Conservation (phyloP, 164 flowering plant species). For the Chimonanthus praecox region DNA sequence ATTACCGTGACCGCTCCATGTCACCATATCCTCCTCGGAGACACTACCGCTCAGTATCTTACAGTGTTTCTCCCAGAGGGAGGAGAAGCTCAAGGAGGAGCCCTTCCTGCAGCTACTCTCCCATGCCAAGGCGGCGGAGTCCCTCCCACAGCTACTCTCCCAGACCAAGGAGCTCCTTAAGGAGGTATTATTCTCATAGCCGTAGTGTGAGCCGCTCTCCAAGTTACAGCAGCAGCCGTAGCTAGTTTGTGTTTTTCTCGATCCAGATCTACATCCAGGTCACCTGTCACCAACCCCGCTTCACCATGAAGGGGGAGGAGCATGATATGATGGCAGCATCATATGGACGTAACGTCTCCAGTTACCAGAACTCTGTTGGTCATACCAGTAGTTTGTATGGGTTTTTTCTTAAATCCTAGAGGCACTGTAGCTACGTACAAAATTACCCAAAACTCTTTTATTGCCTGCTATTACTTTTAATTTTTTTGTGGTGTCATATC, state of each 20-base stretch:
- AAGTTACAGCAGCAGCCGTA: not conserved
- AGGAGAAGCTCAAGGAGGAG: conserved; percentile 1
- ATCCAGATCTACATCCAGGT: conserved; percentile 7
- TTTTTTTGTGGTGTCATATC: too few relatives aligned
- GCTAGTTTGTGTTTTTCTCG: not conserved
- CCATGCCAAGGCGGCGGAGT: not conserved
- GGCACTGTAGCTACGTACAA: too few relatives aligned
- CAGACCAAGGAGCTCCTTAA: not conserved
- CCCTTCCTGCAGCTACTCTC: conserved; percentile 2
- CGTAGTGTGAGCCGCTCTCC: not conserved
- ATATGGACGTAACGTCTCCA: too few relatives aligned
- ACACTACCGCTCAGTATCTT: not conserved
- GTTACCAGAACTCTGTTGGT: too few relatives aligned
- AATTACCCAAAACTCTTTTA: too few relatives aligned
- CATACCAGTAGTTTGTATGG: too few relatives aligned
- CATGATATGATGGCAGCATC: not conserved
- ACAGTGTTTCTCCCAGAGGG: not conserved
- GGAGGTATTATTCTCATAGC: conserved; percentile 9
- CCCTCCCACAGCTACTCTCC: not conserved
- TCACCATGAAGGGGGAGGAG: conserved; percentile 3
- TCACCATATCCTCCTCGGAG: conserved; percentile 5
- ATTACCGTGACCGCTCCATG: not conserved
- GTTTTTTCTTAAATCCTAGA: too few relatives aligned
- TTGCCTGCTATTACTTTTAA: too few relatives aligned
- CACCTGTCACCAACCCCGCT: not conserved